Evolutionary conservation across 495 filamentous ascomycete genomes (phyloP).

Genomic region (Parachaetomium inaequale): DNA sequence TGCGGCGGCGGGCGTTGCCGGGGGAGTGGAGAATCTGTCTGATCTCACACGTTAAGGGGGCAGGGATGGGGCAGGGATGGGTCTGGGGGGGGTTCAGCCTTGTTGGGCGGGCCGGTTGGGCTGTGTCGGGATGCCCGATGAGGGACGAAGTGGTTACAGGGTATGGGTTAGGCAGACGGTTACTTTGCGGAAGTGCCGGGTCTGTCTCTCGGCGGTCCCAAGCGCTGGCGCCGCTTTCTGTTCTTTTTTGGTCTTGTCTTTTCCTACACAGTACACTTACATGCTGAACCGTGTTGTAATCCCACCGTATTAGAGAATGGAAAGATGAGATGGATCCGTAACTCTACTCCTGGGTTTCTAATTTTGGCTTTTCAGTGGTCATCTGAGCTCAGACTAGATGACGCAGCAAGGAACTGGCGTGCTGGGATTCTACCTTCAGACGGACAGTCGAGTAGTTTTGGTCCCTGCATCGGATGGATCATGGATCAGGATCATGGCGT

Average conservation of each 20-base stretch:
- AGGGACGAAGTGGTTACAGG: no score
- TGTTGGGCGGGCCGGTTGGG: not conserved
- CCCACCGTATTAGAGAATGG: not conserved
- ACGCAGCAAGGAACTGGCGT: no score
- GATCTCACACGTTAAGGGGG: constrained; percentile 29
- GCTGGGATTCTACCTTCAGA: no score
- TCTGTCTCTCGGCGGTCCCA: not conserved
- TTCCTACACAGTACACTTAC: not conserved
- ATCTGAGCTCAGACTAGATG: not conserved
- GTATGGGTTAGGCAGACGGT: not conserved
- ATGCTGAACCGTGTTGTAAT: not conserved
- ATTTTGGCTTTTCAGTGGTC: not conserved
- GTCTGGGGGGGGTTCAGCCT: not conserved
- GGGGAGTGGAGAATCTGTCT: constrained; percentile 22
- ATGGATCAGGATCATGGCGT: not conserved
- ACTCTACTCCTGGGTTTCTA: not conserved
- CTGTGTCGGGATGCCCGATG: not conserved
- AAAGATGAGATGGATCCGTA: not conserved
- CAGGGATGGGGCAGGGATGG: not conserved
- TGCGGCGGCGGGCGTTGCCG: constrained; percentile 10
- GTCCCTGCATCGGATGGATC: not conserved
- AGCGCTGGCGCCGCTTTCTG: not conserved
- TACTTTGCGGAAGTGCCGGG: not conserved
- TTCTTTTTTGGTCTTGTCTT: not conserved
- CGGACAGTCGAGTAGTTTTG: not conserved